phyloP scores from a whole-genome alignment of 129 eudicot genomes.

The Kitagawia praeruptora region DNA sequence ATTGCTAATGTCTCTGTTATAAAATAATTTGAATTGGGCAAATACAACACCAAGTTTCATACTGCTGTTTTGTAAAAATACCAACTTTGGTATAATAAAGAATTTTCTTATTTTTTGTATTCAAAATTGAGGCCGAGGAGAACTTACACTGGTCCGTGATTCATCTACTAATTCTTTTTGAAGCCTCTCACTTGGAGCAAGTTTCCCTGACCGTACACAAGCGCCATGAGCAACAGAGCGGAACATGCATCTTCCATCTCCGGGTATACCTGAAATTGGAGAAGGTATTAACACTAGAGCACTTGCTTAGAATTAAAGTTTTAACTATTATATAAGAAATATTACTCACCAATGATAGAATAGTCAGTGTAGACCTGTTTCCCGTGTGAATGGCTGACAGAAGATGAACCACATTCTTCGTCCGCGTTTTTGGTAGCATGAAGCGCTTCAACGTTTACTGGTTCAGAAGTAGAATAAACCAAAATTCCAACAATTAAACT shows the following conservation, averaged over 20 bases:
- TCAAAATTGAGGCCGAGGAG: not conserved
- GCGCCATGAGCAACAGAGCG: slow-evolving; percentile 98
- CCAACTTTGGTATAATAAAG: not conserved
- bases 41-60: not conserved
- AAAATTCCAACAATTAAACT: slow-evolving; percentile 52
- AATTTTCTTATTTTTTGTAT: not conserved
- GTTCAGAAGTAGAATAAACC: slow-evolving; percentile 43
- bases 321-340: not conserved
- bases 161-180: slow-evolving; percentile 93
- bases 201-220: slow-evolving; percentile 71
- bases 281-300: slow-evolving; percentile 14
- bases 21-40: not conserved
- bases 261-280: slow-evolving; percentile 76
- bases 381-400: slow-evolving; percentile 49
- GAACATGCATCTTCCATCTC: slow-evolving; percentile 97
- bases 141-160: slow-evolving; percentile 61
- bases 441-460: slow-evolving; percentile 49
- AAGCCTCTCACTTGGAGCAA: slow-evolving; percentile 70
- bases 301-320: not conserved
- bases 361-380: slow-evolving; percentile 71
- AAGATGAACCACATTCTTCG: slow-evolving; percentile 33
- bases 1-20: not conserved
- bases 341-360: slow-evolving; percentile 69
- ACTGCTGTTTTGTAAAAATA: not conserved
- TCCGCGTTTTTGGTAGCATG: slow-evolving; percentile 27